Base-by-base conservation (phyloP, 371 early-diverging fungal species). In the Mucor saturninus region DNA sequence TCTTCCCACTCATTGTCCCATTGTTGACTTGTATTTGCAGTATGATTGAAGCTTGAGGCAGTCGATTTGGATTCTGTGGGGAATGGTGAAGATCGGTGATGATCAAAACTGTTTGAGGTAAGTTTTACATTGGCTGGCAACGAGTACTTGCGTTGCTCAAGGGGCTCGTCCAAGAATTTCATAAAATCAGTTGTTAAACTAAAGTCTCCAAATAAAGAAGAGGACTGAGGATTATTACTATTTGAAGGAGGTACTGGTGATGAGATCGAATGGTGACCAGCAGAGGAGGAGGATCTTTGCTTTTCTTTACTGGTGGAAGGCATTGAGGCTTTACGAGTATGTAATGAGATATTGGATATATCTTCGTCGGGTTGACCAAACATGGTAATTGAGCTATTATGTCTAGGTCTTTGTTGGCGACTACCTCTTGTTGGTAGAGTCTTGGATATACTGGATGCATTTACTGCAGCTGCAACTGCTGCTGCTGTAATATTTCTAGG, bases 201-300 rank as follows among this genome's bases (percentile, higher is more conserved):
- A 69, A 80, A 80, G 45, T 81, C 81, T 26, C 78, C 81, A 69
- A 81, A 81, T 15, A 81, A 38, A 15, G 78, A 72, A 6, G 69
- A 58, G 4, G 72, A 57, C 43, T 26, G 60, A 28, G 30, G 58
- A 40, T 68, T 53, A 8, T 63, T 56, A 8, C 65, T 64, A 8
- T 29, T 45, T 28, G 62, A 48, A 13, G 62, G 42, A 29, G 54
- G 46, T 5, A 32, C 7, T 2, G 54, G 35, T 35, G 43, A 37
- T 37, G 56, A 35, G 2, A 45, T 39, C 11, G 62, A 49, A 40
- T 58, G 58, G 32, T 58, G 38, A 39, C 59, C 58, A 37, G 49
- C 38, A 29, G 51, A 49, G 31, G 56, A 62, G 11, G 62, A 28
- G 2, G 39, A 58, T 46, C 39, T n/a, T 56, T 56, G 61, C 11